These are phyloP conservation scores for Candida maris DNA, from an alignment of 805 yeast genomes.

Conservation along the genomic window DNA sequence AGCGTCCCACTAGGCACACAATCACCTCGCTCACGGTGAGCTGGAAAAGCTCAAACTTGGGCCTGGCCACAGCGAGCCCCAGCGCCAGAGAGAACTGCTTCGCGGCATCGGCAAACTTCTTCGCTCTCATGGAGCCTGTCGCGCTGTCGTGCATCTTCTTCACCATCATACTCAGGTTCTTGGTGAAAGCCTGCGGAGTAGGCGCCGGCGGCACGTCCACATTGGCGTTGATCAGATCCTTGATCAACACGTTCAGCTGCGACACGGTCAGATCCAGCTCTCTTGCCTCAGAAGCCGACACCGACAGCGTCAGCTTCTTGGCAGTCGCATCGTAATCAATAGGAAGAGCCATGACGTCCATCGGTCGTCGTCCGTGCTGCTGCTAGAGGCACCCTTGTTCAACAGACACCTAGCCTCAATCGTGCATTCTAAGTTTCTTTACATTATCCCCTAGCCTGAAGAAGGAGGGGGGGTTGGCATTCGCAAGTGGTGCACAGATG, in stretches of 20 bases:
- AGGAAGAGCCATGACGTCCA: constrained; percentile 20
- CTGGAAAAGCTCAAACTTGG: constrained; percentile 72
- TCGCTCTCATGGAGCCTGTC: constrained; percentile 50
- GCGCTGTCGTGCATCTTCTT: constrained; percentile 66
- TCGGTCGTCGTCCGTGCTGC: no score
- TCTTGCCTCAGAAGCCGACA: constrained; percentile 14
- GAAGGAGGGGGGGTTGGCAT: no score
- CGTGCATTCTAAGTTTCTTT: no score
- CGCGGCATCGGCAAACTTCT: constrained; percentile 55
- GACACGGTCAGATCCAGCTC: constrained; percentile 29
- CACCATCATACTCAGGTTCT: constrained; percentile 53
- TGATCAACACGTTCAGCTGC: constrained; percentile 33
- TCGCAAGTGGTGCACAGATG: no score
- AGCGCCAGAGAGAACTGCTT: constrained; percentile 64
- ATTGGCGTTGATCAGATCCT: constrained; percentile 42
- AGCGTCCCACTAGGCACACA: constrained; percentile 63
- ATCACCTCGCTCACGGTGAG: constrained; percentile 66
- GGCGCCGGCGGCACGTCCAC: constrained; percentile 54
- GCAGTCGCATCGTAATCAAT: constrained; percentile 29
- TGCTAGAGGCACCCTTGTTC: no score
- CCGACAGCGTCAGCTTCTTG: constrained; percentile 28
- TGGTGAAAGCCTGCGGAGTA: constrained; percentile 51
- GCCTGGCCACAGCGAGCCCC: constrained; percentile 63
- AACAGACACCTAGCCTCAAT: no score
- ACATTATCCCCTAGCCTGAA: no score